Conservation (phyloP, 164 flowering plant species). For the Stephania japonica region DNA sequence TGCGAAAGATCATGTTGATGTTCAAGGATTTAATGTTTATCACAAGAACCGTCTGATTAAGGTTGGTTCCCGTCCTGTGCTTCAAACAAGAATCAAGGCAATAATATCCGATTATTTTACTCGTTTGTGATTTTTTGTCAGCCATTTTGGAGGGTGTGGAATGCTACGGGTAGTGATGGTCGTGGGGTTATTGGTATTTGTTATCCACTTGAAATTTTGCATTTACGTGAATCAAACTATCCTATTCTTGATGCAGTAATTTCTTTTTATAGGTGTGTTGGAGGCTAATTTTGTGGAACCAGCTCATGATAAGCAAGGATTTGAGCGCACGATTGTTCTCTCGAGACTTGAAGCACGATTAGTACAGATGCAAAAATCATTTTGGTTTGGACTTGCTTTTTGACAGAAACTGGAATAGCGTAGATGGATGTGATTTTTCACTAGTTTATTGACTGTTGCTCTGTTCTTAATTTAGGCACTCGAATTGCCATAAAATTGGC, state of each 20-base stretch:
- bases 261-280: constrained; percentile 39
- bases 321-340: constrained; percentile 92
- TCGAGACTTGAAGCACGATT: constrained; percentile 69
- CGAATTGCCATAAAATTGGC: constrained; percentile 65
- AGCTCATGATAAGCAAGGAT: constrained; percentile 98
- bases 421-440: background rate
- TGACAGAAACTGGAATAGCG: too few relatives aligned
- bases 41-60: constrained; percentile 93
- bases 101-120: too few relatives aligned
- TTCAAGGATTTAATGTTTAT: constrained; percentile 94
- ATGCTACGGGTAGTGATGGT: constrained; percentile 92
- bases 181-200: constrained; percentile 86
- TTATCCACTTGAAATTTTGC: too few relatives aligned
- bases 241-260: too few relatives aligned
- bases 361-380: constrained; percentile 64
- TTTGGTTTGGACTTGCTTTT: constrained; percentile 50
- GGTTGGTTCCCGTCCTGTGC: constrained; percentile 28
- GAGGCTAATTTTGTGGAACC: constrained; percentile 99
- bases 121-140: constrained; percentile 14
- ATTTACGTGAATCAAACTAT: too few relatives aligned
- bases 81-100: too few relatives aligned
- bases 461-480: constrained; percentile 31
- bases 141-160: constrained; percentile 94
- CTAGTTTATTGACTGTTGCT: background rate
- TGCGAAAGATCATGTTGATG: constrained; percentile 83